These are phyloP conservation scores for Rutstroemia sp. DNA, from an alignment of 2,329 filamentous ascomycete genomes.

Conservation along the genomic window DNA sequence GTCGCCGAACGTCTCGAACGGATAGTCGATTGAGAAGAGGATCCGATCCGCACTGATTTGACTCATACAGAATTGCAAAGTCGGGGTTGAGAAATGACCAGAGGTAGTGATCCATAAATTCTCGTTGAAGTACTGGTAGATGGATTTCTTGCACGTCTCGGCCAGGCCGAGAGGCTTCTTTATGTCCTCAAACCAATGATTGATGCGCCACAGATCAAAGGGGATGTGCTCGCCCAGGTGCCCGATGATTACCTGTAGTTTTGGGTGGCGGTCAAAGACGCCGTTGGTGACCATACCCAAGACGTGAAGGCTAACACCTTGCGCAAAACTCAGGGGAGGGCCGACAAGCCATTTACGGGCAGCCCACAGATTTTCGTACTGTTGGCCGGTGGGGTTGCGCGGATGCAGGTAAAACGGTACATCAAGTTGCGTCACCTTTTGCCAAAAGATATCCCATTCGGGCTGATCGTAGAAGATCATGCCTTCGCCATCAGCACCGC, in stretches of 20 bases:
- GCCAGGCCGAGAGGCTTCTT: conserved; percentile 33
- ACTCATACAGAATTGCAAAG: conserved; percentile 41
- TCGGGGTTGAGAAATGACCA: conserved; percentile 48
- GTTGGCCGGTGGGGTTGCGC: conserved; percentile 46
- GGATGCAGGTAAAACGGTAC: conserved; percentile 59
- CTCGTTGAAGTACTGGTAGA: conserved; percentile 44
- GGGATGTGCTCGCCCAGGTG: conserved; percentile 44
- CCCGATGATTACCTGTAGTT: conserved; percentile 39
- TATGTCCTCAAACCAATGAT: conserved; percentile 49
- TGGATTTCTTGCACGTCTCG: conserved; percentile 35
- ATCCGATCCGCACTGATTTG: conserved; percentile 44
- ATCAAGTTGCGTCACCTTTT: conserved; percentile 48
- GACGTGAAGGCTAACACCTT: conserved; percentile 50
- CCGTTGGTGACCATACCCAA: conserved; percentile 44
- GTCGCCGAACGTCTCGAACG: conserved; percentile 40
- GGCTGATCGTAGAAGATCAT: conserved; percentile 58
- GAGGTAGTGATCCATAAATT: conserved; percentile 52
- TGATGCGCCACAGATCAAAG: conserved; percentile 43
- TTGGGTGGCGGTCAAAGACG: conserved; percentile 42
- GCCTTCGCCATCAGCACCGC: conserved; percentile 51
- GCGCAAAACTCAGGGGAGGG: conserved; percentile 50
- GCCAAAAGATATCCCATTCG: conserved; percentile 57
- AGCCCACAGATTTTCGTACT: conserved; percentile 51
- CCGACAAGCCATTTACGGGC: conserved; percentile 53
- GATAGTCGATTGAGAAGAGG: conserved; percentile 47